Evolutionary conservation across 352 stramenopile species (phyloP).

Genomic region (Globisporangium camurandrum): DNA sequence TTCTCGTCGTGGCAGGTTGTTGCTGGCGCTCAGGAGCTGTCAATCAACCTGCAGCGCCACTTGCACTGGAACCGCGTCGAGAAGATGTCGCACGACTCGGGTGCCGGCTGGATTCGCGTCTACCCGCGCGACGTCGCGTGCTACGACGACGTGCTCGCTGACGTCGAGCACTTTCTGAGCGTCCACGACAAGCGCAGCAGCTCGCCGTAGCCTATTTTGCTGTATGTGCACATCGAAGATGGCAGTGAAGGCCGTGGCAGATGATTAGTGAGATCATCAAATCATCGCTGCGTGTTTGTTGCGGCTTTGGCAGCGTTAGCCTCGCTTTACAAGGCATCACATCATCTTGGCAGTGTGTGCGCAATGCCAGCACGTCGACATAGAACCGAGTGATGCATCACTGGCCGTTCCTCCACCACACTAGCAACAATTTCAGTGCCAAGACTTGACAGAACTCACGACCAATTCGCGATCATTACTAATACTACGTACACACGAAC

Average conservation of each 20-base stretch:
- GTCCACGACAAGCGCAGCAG: conserved; percentile 34
- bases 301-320: too few species aligned
- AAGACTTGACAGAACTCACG: too few species aligned
- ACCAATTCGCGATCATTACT: too few species aligned
- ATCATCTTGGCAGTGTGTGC: neutral
- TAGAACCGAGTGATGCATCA: neutral
- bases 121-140: conserved; percentile 72
- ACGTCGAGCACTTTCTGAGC: conserved; percentile 65
- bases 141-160: conserved; percentile 65
- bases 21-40: conserved; percentile 78
- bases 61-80: conserved; percentile 84
- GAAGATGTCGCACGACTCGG: conserved; percentile 85
- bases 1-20: conserved; percentile 84
- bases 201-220: neutral
- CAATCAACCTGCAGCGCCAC: conserved; percentile 83
- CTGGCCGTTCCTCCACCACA: too few species aligned
- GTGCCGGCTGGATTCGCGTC: conserved; percentile 78
- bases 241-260: too few species aligned
- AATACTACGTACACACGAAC: too few species aligned
- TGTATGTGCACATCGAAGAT: neutral
- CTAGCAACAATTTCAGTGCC: too few species aligned
- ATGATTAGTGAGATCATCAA: too few species aligned
- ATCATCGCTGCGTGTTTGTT: too few species aligned
- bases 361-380: neutral
- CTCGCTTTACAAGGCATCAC: too few species aligned